Evolutionary conservation across 371 early-diverging fungal species (phyloP).

Genomic region (Blyttiomyces sp.): DNA sequence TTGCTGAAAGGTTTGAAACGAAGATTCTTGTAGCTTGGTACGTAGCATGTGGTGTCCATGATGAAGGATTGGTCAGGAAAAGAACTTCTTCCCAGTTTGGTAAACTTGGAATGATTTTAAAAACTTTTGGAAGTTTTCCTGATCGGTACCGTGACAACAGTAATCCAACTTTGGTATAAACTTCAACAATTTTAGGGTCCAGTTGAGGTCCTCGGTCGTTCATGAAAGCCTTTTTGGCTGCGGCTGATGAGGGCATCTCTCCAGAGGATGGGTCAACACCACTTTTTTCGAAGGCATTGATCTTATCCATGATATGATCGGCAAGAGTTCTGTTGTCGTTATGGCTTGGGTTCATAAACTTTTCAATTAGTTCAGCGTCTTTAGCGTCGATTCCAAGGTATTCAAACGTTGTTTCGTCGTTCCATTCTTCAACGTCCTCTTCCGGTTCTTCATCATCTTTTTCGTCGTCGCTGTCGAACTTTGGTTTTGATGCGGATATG

Average conservation of each 20-base stretch:
- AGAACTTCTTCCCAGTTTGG: constrained; percentile 96
- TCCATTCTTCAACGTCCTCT: constrained; percentile 29
- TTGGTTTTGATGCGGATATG: background rate
- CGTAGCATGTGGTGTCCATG: constrained; percentile 95
- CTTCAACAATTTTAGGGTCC: constrained; percentile 90
- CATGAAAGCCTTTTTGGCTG: background rate
- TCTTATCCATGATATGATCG: constrained; percentile 92
- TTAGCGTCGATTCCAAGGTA: constrained; percentile 37
- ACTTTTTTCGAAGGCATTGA: constrained; percentile 48
- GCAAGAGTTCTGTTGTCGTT: constrained; percentile 79
- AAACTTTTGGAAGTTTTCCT: constrained; percentile 95
- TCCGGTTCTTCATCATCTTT: constrained; percentile 20
- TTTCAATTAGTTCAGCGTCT: constrained; percentile 62
- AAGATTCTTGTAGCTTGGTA: constrained; percentile 96
- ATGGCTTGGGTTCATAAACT: constrained; percentile 84
- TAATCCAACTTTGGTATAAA: constrained; percentile 92
- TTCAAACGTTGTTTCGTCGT: constrained; percentile 28
- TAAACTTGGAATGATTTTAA: constrained; percentile 96
- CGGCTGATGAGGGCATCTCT: background rate
- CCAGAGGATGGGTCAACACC: background rate
- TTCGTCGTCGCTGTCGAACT: constrained; percentile 6
- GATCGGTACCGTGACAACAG: constrained; percentile 90
- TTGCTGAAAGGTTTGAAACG: constrained; percentile 88
- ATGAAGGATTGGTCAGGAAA: constrained; percentile 83
- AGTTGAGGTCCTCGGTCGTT: constrained; percentile 26